Percentiles rank a stretch among this genome's conserved stretches.
phyloP scores from a whole-genome alignment of 2,329 filamentous ascomycete species.

The Clonostachys chloroleuca region DNA sequence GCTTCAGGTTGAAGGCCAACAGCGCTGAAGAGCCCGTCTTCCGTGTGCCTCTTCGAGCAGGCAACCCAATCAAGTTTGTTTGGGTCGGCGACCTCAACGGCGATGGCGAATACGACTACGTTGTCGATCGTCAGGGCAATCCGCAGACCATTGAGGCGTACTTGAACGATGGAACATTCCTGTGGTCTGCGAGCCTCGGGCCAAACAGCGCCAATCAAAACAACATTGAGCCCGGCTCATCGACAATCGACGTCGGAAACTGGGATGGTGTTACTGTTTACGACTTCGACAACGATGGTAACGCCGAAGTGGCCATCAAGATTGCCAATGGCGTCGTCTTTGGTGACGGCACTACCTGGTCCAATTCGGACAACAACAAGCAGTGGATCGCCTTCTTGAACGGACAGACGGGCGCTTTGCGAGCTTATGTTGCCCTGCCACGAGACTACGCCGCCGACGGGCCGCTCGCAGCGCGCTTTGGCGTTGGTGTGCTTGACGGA shows the following conservation, averaged over 20 bases:
- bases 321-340: conserved; percentile 12
- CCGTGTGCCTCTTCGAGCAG: conserved; percentile 9
- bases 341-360: conserved; percentile 9
- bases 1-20: neutral
- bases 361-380: conserved; percentile 3
- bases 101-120: conserved; percentile 12
- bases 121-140: conserved; percentile 10
- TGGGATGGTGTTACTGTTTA: conserved; percentile 14
- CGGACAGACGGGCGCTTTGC: neutral
- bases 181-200: conserved; percentile 11
- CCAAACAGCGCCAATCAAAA: conserved; percentile 11
- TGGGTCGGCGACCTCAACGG: conserved; percentile 15
- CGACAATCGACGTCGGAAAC: conserved; percentile 10
- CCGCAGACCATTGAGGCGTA: conserved; percentile 7
- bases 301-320: conserved; percentile 11
- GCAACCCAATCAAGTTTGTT: conserved; percentile 12
- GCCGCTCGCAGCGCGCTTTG: neutral
- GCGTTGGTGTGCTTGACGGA: neutral
- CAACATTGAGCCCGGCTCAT: conserved; percentile 10
- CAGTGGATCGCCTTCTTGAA: conserved; percentile 10
- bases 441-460: neutral
- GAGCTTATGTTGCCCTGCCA: neutral
- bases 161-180: conserved; percentile 8
- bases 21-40: conserved; percentile 1
- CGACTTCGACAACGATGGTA: conserved; percentile 13